These are phyloP conservation scores for Bombardia bombarda DNA, from an alignment of 495 filamentous ascomycete genomes.

Conservation along the genomic window DNA sequence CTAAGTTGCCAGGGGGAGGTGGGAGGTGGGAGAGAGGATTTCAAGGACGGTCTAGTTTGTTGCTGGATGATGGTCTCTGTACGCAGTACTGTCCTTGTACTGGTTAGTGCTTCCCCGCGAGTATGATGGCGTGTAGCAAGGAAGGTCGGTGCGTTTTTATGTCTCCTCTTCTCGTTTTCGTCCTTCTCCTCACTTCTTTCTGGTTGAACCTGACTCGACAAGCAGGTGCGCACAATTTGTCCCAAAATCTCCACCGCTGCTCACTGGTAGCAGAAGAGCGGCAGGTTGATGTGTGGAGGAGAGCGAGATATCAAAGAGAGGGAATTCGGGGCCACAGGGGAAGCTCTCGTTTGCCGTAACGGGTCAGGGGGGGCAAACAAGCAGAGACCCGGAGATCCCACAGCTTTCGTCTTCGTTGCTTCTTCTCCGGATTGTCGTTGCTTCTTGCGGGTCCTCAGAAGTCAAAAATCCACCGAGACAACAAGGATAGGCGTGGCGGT, in stretches of 20 bases:
- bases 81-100: neutral
- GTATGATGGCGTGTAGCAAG: neutral
- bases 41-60: neutral
- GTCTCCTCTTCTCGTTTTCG: neutral
- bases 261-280: no score
- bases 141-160: neutral
- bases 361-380: neutral
- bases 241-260: no score
- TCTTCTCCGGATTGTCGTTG: conserved; percentile 2
- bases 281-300: no score
- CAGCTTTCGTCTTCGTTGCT: neutral
- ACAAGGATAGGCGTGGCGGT: neutral
- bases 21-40: neutral
- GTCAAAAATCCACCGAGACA: conserved; percentile 15
- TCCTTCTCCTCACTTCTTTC: neutral
- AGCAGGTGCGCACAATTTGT: no score
- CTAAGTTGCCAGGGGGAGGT: conserved; percentile 5
- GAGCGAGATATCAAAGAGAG: no score
- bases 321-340: no score
- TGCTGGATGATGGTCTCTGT: neutral
- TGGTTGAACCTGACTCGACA: neutral
- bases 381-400: neutral
- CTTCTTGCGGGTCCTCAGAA: conserved; percentile 4
- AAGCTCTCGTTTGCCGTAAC: no score
- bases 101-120: no score